Percentiles rank a stretch among this genome's conserved stretches.
phyloP scores from a whole-genome alignment of 139 green algal species.

The Diplosphaera chodatii region DNA sequence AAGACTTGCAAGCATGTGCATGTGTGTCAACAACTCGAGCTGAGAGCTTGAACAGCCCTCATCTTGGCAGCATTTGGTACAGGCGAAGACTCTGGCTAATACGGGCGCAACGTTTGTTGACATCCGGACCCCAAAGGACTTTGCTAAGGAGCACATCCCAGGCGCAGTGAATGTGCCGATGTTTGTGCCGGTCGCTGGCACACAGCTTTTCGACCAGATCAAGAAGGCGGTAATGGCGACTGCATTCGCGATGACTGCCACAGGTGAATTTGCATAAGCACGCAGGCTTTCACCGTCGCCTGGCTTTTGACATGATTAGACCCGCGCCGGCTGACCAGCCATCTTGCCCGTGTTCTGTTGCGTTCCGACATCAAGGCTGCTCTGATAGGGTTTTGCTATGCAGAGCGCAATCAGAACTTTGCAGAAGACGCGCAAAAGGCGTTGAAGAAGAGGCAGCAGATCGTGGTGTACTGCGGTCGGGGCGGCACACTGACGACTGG shows the following conservation, averaged over 20 bases:
- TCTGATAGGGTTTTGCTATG: too few relatives aligned
- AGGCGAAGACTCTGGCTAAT: constrained; percentile 29
- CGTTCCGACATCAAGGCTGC: too few relatives aligned
- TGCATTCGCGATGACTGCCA: constrained; percentile 57
- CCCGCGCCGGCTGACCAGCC: too few relatives aligned
- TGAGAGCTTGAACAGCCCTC: too few relatives aligned
- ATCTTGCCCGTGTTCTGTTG: too few relatives aligned
- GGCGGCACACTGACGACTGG: constrained; percentile 18
- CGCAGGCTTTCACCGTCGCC: too few relatives aligned
- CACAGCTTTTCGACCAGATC: constrained; percentile 45
- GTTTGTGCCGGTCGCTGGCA: constrained; percentile 46
- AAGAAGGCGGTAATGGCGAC: constrained; percentile 60
- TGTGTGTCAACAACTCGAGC: too few relatives aligned
- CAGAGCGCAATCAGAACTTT: constrained; percentile 66
- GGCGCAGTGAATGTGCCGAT: constrained; percentile 55
- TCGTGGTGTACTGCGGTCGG: constrained; percentile 23
- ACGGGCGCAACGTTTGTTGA: constrained; percentile 52
- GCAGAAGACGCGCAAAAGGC: constrained; percentile 18
- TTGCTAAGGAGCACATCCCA: constrained; percentile 29
- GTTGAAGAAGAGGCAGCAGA: not conserved
- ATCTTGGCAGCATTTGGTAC: too few relatives aligned
- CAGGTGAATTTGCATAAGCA: constrained; percentile 34
- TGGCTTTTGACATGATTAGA: too few relatives aligned
- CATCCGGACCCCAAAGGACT: constrained; percentile 31
- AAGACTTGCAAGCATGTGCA: too few relatives aligned